phyloP scores from a whole-genome alignment of 2,329 filamentous ascomycete species.

The Colletotrichum karsti region DNA sequence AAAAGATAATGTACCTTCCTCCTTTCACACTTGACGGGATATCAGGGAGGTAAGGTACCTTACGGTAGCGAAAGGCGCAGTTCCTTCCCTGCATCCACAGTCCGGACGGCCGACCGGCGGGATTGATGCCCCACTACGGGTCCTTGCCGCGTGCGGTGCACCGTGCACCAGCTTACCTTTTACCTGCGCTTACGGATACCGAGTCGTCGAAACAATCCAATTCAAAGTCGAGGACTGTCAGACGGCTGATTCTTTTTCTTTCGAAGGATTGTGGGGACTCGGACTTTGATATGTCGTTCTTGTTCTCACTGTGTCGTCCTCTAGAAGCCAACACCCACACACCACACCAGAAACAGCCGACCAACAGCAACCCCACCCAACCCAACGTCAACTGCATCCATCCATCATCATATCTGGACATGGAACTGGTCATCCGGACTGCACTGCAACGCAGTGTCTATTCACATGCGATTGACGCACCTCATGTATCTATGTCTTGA shows the following conservation, averaged over 20 bases:
- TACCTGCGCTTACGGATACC: neutral
- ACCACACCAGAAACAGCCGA: neutral
- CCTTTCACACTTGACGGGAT: neutral
- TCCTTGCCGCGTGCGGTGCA: neutral
- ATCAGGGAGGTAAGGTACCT: neutral
- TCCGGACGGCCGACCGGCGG: neutral
- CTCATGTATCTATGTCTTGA: neutral
- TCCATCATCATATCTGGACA: neutral
- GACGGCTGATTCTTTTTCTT: neutral
- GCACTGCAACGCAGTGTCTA: neutral
- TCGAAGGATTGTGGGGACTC: neutral
- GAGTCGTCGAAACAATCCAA: neutral
- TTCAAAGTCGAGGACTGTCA: no score
- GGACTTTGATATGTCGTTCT: neutral
- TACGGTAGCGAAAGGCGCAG: conserved; percentile 24
- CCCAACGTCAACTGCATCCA: neutral
- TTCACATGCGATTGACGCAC: neutral
- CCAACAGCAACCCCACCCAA: neutral
- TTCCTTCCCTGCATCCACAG: neutral
- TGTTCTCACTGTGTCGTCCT: neutral
- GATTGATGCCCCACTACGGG: conserved; percentile 1
- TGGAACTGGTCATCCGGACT: neutral
- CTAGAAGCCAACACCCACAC: neutral
- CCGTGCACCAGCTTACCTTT: neutral
- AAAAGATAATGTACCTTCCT: neutral